phyloP scores from a whole-genome alignment of 1,139 yeast genomes.

The Magnusiomyces suaveolens region DNA sequence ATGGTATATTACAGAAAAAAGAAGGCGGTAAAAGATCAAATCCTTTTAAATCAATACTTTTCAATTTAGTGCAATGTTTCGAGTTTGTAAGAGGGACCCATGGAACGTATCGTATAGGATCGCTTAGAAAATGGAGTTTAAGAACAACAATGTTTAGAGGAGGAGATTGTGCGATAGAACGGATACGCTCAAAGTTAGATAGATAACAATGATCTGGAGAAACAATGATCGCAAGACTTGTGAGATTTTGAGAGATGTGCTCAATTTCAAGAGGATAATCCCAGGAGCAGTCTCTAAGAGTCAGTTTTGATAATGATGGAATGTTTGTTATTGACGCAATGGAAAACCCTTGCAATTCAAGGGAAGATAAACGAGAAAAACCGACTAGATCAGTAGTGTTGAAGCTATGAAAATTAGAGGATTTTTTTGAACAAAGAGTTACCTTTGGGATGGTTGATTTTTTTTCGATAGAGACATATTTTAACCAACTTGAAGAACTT shows the following conservation, averaged over 20 bases:
- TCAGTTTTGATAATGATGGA: not conserved
- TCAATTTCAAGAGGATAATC: conserved; percentile 21
- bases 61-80: conserved; percentile 12
- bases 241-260: conserved; percentile 19
- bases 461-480: conserved; percentile 13
- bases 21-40: conserved; percentile 19
- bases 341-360: conserved; percentile 18
- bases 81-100: conserved; percentile 20
- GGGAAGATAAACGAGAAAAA: conserved; percentile 12
- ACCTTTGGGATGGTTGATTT: conserved; percentile 5
- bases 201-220: conserved; percentile 15
- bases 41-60: conserved; percentile 18
- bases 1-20: conserved; percentile 17
- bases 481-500: conserved; percentile 22
- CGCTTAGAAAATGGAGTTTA: conserved; percentile 16
- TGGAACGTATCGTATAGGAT: conserved; percentile 16
- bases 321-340: conserved; percentile 5
- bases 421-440: conserved; percentile 13
- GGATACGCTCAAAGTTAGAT: conserved; percentile 18
- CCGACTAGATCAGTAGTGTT: conserved; percentile 15
- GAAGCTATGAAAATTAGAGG: conserved; percentile 14
- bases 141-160: conserved; percentile 17
- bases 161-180: conserved; percentile 19
- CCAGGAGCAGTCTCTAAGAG: conserved; percentile 22
- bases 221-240: conserved; percentile 16